Conservation (phyloP, 164 flowering plant genomes). For the Umbilicus rupestris region DNA sequence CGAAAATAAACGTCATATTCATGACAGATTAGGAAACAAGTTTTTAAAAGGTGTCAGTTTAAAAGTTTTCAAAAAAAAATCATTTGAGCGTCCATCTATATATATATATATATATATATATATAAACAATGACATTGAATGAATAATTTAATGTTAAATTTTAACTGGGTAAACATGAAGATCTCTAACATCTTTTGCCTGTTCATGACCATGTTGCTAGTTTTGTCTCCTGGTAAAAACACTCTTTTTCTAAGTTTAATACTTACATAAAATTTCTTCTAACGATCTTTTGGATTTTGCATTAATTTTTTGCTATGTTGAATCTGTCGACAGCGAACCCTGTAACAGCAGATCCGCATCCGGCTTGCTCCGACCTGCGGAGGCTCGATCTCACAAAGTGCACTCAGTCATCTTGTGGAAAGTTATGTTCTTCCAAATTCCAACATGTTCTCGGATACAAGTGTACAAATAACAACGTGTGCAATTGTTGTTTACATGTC, state of each 20-base stretch:
- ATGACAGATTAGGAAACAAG: no score
- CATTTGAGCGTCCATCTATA: no score
- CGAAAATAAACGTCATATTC: no score
- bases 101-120: no score
- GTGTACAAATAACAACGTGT: background rate
- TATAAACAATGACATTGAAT: no score
- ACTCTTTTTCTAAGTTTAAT: no score
- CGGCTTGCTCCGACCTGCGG: background rate
- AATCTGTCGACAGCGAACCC: background rate
- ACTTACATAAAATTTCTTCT: no score
- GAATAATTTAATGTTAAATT: no score
- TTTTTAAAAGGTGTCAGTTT: no score
- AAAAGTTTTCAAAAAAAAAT: no score
- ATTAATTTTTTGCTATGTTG: background rate
- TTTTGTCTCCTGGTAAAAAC: background rate
- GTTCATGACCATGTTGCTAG: background rate
- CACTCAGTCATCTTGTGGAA: background rate
- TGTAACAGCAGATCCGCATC: background rate
- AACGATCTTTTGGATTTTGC: background rate
- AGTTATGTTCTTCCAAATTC: background rate
- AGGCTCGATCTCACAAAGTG: background rate
- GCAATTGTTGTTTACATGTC: slow-evolving; percentile 1
- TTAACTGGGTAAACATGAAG: no score
- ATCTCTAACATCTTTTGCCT: background rate
- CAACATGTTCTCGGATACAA: background rate